A percentile compares a stretch with the other conserved stretches of the same genome.
Evolutionary conservation across 805 yeast species (phyloP).

Genomic region (Blastobotrys muscicola): DNA sequence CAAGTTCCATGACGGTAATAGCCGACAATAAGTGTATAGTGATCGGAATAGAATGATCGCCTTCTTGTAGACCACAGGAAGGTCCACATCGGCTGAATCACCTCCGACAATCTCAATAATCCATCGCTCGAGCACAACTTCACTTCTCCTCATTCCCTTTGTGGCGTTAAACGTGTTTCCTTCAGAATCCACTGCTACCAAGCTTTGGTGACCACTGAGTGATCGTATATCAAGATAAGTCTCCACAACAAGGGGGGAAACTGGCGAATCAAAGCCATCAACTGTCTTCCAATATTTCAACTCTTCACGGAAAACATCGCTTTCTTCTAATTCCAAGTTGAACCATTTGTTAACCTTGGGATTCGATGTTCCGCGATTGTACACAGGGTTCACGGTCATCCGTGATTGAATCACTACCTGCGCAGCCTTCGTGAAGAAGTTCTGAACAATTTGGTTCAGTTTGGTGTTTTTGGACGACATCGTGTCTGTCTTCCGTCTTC

Average conservation of each 20-base stretch:
- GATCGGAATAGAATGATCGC: slow-evolving; percentile 66
- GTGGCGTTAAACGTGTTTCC: slow-evolving; percentile 42
- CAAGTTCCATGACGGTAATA: slow-evolving; percentile 66
- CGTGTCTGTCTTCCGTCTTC: too few species aligned
- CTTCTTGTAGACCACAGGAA: slow-evolving; percentile 63
- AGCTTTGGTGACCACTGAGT: slow-evolving; percentile 45
- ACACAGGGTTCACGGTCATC: slow-evolving; percentile 16
- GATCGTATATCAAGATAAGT: slow-evolving; percentile 62
- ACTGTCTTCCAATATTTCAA: slow-evolving; percentile 50
- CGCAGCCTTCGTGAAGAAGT: slow-evolving; percentile 32
- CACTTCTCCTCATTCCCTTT: slow-evolving; percentile 52
- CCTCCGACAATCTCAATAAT: slow-evolving; percentile 49
- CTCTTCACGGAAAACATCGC: slow-evolving; percentile 41
- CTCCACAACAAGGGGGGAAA: slow-evolving; percentile 82
- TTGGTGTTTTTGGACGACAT: slow-evolving; percentile 4
- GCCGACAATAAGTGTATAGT: slow-evolving; percentile 51
- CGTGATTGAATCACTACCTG: slow-evolving; percentile 29
- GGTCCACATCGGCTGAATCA: slow-evolving; percentile 31
- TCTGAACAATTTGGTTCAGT: slow-evolving; percentile 22
- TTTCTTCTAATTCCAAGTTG: slow-evolving; percentile 32
- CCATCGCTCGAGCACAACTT: slow-evolving; percentile 94
- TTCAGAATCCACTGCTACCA: slow-evolving; percentile 48
- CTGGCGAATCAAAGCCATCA: slow-evolving; percentile 15
- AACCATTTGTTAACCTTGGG: slow-evolving; percentile 26
- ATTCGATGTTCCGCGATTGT: slow-evolving; percentile 13